Evolutionary conservation across 257 asterid species (phyloP).

Genomic region (Knoxia roxburghii): DNA sequence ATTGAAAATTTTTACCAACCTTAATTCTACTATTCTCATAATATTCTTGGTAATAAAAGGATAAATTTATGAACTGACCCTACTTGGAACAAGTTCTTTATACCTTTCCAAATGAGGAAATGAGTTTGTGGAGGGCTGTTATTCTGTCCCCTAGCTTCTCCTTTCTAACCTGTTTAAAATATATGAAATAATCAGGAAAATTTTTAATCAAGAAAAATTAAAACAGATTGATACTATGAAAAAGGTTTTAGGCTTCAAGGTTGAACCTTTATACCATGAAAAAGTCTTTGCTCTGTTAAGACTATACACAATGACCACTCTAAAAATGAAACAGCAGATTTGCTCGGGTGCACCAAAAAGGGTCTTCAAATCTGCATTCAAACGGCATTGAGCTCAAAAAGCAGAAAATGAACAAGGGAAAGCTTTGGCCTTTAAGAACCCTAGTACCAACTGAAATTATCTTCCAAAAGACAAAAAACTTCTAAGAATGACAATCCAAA

Average conservation of each 20-base stretch:
- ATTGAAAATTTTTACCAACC: too few species aligned
- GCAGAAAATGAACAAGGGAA: not conserved
- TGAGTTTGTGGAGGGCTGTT: too few species aligned
- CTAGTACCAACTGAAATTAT: slow-evolving; percentile 5
- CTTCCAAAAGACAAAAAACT: slow-evolving; percentile 15
- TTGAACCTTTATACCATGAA: slow-evolving; percentile 7
- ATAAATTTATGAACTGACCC: too few species aligned
- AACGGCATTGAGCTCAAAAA: slow-evolving; percentile 14
- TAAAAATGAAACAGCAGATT: not conserved
- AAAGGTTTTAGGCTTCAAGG: slow-evolving; percentile 10
- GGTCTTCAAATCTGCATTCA: slow-evolving; percentile 18
- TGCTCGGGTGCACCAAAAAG: slow-evolving; percentile 7
- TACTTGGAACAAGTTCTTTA: too few species aligned
- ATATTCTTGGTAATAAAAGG: too few species aligned
- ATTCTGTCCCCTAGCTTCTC: too few species aligned
- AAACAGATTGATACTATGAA: too few species aligned
- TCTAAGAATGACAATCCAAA: slow-evolving; percentile 12
- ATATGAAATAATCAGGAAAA: too few species aligned
- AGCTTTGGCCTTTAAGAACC: slow-evolving; percentile 6
- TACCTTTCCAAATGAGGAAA: too few species aligned
- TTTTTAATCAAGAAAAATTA: too few species aligned
- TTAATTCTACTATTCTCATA: too few species aligned
- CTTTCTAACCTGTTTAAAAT: too few species aligned
- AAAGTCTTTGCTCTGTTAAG: slow-evolving; percentile 3
- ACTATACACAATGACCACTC: not conserved